These are phyloP conservation scores for Fraxinus quadrangulata DNA, from an alignment of 257 asterid genomes.

Conservation along the genomic window DNA sequence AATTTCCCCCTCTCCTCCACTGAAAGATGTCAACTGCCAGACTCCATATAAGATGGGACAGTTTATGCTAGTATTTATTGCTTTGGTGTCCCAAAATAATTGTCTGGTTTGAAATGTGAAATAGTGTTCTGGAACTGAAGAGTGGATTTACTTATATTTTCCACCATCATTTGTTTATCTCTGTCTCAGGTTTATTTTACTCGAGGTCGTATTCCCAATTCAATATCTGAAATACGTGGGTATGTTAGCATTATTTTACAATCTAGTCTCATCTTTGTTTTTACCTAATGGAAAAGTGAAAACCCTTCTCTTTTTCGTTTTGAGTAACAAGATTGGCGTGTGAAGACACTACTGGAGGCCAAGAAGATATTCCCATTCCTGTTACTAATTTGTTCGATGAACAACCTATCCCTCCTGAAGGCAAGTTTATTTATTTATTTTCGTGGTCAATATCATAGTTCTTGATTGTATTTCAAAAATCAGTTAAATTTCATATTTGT, in stretches of 20 bases:
- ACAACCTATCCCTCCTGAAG: conserved; percentile 59
- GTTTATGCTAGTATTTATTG: not conserved
- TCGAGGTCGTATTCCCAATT: conserved; percentile 64
- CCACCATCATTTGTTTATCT: not conserved
- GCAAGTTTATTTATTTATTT: conserved; percentile 37
- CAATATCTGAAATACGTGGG: conserved; percentile 76
- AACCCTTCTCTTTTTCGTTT: not conserved
- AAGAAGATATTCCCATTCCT: conserved; percentile 70
- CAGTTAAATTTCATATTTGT: not conserved
- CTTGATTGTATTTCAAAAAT: not conserved
- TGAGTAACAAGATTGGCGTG: conserved; percentile 60
- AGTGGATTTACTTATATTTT: not conserved
- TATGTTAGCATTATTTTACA: conserved; percentile 23
- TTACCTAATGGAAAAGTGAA: conserved; percentile 6
- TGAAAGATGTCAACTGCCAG: not conserved
- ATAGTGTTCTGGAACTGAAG: not conserved
- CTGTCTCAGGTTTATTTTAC: conserved; percentile 74
- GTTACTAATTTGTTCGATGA: conserved; percentile 91
- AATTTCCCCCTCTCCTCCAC: not conserved
- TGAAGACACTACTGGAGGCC: conserved; percentile 67
- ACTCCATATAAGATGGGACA: not conserved
- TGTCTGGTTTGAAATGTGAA: not conserved
- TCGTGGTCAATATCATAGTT: not conserved
- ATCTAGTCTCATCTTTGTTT: not conserved
- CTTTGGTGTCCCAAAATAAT: conserved; percentile 1